Evolutionary conservation across 495 filamentous ascomycete genomes (phyloP).

Genomic region (Tuber aestivum): DNA sequence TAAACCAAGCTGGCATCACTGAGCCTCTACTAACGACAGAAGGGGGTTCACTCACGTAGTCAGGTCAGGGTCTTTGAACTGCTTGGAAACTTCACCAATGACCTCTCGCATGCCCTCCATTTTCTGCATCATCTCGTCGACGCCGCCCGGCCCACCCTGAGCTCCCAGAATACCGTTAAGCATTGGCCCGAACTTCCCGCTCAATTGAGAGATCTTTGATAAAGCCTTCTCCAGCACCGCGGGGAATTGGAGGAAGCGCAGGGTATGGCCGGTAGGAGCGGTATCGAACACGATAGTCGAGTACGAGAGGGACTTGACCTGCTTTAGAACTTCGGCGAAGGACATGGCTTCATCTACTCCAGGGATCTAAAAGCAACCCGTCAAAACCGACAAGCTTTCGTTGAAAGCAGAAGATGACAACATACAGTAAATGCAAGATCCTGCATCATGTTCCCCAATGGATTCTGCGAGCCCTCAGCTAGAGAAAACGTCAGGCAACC

Average conservation of each 20-base stretch:
- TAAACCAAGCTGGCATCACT: too few relatives aligned
- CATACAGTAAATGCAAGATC: conserved; percentile 59
- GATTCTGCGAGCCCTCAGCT: conserved; percentile 37
- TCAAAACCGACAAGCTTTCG: background rate
- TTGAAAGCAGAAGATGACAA: conserved; percentile 7
- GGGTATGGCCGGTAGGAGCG: conserved; percentile 95
- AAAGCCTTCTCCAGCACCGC: conserved; percentile 97
- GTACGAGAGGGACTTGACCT: conserved; percentile 98
- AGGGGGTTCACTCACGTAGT: conserved; percentile 55
- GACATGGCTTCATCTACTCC: conserved; percentile 99
- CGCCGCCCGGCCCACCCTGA: conserved; percentile 68
- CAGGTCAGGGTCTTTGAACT: conserved; percentile 94
- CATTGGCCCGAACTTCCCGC: conserved; percentile 90
- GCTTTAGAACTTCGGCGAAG: conserved; percentile 96
- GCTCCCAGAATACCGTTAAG: conserved; percentile 84
- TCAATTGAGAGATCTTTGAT: conserved; percentile 90
- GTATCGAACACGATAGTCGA: conserved; percentile 99
- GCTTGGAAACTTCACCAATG: conserved; percentile 90
- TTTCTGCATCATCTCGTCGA: conserved; percentile 86
- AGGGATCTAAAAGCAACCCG: conserved; percentile 62
- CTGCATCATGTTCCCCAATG: conserved; percentile 60
- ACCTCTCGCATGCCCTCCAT: conserved; percentile 88
- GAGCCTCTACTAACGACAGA: background rate
- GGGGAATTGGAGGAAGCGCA: conserved; percentile 98
- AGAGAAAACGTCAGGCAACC: conserved; percentile 18